phyloP scores from a whole-genome alignment of 257 asterid species.

The Scutellaria galericulata region DNA sequence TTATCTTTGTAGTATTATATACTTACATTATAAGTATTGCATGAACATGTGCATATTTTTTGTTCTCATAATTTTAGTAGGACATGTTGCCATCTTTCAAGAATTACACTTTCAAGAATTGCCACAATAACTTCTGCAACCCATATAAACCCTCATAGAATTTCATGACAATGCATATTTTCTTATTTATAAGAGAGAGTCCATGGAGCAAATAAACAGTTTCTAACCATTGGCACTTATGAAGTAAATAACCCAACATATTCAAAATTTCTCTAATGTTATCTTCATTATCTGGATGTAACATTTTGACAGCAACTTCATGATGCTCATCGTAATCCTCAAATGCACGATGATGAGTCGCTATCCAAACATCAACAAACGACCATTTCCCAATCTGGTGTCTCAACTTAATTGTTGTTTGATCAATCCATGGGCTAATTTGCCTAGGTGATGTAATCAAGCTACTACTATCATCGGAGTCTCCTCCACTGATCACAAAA shows the following conservation, averaged over 20 bases:
- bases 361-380: constrained; percentile 91
- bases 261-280: constrained; percentile 45
- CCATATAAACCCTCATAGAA: constrained; percentile 84
- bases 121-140: too few relatives aligned
- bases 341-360: constrained; percentile 65
- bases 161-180: constrained; percentile 79
- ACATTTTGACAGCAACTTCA: constrained; percentile 85
- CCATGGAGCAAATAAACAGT: constrained; percentile 70
- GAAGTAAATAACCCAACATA: constrained; percentile 59
- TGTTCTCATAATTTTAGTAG: too few relatives aligned
- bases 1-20: too few relatives aligned
- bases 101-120: too few relatives aligned
- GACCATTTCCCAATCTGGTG: constrained; percentile 84
- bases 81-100: too few relatives aligned
- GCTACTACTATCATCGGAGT: constrained; percentile 48
- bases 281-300: constrained; percentile 73
- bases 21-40: too few relatives aligned
- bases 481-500: constrained; percentile 77
- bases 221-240: constrained; percentile 61
- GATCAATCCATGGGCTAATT: constrained; percentile 67
- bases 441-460: constrained; percentile 49
- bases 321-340: constrained; percentile 68
- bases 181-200: constrained; percentile 64
- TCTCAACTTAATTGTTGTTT: constrained; percentile 67
- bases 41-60: too few relatives aligned